These are phyloP conservation scores for Salix dunnii DNA, from an alignment of 345 rosid genomes.

Conservation along the genomic window DNA sequence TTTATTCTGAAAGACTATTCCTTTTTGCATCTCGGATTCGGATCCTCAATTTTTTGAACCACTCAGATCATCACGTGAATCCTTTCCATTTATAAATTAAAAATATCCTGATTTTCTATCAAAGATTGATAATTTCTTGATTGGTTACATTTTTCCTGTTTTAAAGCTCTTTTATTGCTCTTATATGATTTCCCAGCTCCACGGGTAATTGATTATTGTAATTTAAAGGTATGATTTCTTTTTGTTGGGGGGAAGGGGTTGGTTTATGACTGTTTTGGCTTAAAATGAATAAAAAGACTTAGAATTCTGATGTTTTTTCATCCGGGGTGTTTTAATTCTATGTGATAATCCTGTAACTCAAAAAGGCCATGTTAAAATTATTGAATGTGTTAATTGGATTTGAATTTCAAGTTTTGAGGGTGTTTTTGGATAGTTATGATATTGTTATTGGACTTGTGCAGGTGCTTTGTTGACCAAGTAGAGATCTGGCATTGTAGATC, in stretches of 20 bases:
- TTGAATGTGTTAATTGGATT: not conserved
- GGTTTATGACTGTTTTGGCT: not conserved
- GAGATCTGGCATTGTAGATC: constrained; percentile 33
- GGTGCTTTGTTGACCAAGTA: constrained; percentile 14
- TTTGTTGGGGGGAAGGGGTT: not conserved
- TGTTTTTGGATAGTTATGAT: not conserved
- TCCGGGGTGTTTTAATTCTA: not conserved
- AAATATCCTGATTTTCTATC: constrained; percentile 5
- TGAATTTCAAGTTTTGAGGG: not conserved
- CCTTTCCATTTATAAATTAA: constrained; percentile 33
- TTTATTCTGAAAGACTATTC: not conserved
- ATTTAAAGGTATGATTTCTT: constrained; percentile 3
- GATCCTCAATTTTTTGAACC: constrained; percentile 23
- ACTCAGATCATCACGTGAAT: constrained; percentile 26
- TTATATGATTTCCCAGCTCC: constrained; percentile 12
- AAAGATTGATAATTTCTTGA: constrained; percentile 23
- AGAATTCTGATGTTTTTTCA: not conserved
- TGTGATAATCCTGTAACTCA: not conserved
- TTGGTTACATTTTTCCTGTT: not conserved
- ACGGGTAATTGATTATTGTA: not conserved
- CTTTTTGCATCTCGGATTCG: constrained; percentile 31
- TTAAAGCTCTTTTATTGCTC: not conserved
- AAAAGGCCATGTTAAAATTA: not conserved
- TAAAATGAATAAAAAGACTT: not conserved
- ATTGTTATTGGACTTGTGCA: constrained; percentile 1